Evolutionary conservation across 1,284 basidiomycete species (phyloP).

Genomic region (Pyrrhoderma noxium): DNA sequence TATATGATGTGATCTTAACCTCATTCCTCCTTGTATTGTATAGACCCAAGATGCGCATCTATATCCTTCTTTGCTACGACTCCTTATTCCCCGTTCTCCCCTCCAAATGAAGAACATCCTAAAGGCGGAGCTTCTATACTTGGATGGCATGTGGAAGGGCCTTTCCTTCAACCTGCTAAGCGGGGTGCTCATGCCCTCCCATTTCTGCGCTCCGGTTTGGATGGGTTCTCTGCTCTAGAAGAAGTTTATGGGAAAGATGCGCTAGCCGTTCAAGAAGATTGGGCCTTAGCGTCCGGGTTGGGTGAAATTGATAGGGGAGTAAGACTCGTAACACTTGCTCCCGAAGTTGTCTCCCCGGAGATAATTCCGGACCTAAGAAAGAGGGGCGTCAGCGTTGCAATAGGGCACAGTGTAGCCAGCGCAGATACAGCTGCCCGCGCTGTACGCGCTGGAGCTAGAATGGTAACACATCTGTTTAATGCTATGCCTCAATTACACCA

Average conservation of each 20-base stretch:
- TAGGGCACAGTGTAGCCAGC: constrained; percentile 75
- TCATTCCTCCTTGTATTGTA: no score
- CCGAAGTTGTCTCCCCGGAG: constrained; percentile 61
- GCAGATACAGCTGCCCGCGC: constrained; percentile 64
- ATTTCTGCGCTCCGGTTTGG: constrained; percentile 57
- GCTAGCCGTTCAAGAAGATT: constrained; percentile 54
- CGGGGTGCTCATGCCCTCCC: constrained; percentile 74
- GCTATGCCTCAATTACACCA: constrained; percentile 86
- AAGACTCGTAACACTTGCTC: constrained; percentile 81
- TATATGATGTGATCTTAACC: constrained; percentile 7
- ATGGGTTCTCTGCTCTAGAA: constrained; percentile 60
- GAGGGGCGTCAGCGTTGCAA: constrained; percentile 71
- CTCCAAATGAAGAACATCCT: constrained; percentile 30
- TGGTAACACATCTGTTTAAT: constrained; percentile 91
- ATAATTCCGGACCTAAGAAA: constrained; percentile 54
- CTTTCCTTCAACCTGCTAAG: constrained; percentile 74
- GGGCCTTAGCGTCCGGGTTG: constrained; percentile 30
- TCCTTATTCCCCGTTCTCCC: constrained; percentile 57
- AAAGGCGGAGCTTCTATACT: constrained; percentile 50
- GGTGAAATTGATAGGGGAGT: constrained; percentile 45
- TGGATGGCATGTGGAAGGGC: constrained; percentile 88
- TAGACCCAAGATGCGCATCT: constrained; percentile 70
- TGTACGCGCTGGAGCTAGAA: constrained; percentile 61
- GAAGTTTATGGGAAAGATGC: constrained; percentile 65
- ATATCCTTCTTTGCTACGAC: constrained; percentile 58